Conservation (phyloP, 2,329 filamentous ascomycete genomes). For the Penicillium sp. region DNA sequence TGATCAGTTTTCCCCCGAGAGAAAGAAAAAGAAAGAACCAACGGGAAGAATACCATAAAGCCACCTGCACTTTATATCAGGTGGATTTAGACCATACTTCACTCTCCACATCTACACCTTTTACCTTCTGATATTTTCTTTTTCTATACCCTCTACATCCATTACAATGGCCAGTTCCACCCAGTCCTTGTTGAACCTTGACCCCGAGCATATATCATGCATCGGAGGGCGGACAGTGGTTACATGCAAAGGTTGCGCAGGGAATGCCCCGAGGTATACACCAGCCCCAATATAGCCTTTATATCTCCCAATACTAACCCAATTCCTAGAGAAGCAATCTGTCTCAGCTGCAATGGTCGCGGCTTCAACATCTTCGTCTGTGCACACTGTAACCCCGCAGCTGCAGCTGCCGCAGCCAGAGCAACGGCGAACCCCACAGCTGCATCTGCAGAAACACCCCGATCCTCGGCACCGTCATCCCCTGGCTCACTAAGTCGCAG, state of each 20-base stretch:
- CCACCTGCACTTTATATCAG: not conserved
- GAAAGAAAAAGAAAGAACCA: not conserved
- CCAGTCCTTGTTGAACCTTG: constrained; percentile 22
- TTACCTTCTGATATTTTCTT: not conserved
- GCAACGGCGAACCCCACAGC: constrained; percentile 16
- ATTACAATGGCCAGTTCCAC: constrained; percentile 22
- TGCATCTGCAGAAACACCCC: constrained; percentile 20
- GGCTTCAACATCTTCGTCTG: constrained; percentile 35
- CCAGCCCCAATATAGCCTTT: not conserved
- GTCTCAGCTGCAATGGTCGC: constrained; percentile 28
- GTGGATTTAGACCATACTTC: not conserved
- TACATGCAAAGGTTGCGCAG: constrained; percentile 38
- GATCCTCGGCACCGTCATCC: constrained; percentile 21
- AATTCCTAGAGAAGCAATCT: constrained; percentile 24
- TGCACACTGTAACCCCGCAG: constrained; percentile 31
- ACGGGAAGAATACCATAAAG: not conserved
- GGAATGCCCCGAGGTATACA: constrained; percentile 37
- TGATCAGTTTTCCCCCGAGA: not conserved
- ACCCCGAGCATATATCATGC: constrained; percentile 35
- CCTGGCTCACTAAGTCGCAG: constrained; percentile 29
- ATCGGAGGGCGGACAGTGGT: constrained; percentile 33
- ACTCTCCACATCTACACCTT: not conserved
- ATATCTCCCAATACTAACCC: not conserved
- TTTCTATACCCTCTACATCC: not conserved
- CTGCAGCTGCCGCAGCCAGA: constrained; percentile 12